These are phyloP conservation scores for Urtica urens DNA, from an alignment of 306 rosid genomes.

Conservation along the genomic window DNA sequence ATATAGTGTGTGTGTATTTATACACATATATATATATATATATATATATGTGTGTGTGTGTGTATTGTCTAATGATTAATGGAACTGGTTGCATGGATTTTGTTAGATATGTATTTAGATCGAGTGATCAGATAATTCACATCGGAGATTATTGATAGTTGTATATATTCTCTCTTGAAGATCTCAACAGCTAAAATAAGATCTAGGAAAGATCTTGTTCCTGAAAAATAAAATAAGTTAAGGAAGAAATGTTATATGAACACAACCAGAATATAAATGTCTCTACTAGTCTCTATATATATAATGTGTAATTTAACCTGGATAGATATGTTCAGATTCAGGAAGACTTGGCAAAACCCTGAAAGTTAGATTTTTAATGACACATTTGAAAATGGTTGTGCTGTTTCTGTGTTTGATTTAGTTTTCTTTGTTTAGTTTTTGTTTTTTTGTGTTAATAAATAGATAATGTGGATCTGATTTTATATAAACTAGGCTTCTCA, in stretches of 20 bases:
- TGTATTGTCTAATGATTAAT: too few species aligned
- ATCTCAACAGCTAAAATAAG: slow-evolving; percentile 8
- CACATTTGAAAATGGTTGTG: slow-evolving; percentile 18
- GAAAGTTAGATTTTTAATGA: slow-evolving; percentile 26
- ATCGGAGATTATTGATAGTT: slow-evolving; percentile 16
- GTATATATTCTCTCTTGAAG: slow-evolving; percentile 1
- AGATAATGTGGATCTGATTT: slow-evolving; percentile 32
- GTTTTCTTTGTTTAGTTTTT: background rate
- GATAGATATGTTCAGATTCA: slow-evolving; percentile 51
- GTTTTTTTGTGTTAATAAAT: slow-evolving; percentile 14
- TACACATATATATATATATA: too few species aligned
- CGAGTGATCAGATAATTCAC: slow-evolving; percentile 5
- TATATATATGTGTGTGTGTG: too few species aligned
- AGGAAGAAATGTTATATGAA: slow-evolving; percentile 12
- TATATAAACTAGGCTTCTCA: slow-evolving; percentile 17
- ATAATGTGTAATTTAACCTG: slow-evolving; percentile 21
- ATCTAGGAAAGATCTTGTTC: slow-evolving; percentile 51
- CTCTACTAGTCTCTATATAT: too few species aligned
- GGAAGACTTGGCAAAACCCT: slow-evolving; percentile 27
- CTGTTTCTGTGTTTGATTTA: background rate
- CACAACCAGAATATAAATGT: slow-evolving; percentile 1
- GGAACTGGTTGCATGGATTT: too few species aligned
- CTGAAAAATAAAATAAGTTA: slow-evolving; percentile 11
- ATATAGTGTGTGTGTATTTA: too few species aligned
- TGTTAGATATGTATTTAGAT: too few species aligned